Evolutionary conservation across 2,329 filamentous ascomycete genomes (phyloP).

Genomic region (Phaeosphaeria sp.): DNA sequence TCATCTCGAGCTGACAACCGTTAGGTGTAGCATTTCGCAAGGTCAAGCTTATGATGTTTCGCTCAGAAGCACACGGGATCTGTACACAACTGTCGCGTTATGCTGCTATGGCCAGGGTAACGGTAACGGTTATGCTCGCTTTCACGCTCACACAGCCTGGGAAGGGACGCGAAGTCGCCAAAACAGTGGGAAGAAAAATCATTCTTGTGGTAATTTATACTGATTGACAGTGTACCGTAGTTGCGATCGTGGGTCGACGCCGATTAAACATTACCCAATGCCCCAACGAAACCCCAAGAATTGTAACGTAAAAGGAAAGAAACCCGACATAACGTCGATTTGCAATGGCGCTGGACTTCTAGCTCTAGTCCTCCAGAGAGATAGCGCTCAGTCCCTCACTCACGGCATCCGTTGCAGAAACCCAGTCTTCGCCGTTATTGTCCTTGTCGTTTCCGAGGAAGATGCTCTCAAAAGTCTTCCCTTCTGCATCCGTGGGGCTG

Average conservation of each 20-base stretch:
- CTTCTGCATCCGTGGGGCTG: conserved; percentile 16
- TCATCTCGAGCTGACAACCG: no score
- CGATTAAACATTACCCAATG: not conserved
- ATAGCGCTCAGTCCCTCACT: conserved; percentile 8
- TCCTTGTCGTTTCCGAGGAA: conserved; percentile 23
- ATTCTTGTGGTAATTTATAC: not conserved
- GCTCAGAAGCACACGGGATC: no score
- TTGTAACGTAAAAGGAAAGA: not conserved
- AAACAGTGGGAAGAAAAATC: not conserved
- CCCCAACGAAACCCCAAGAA: not conserved
- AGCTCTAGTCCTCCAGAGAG: not conserved
- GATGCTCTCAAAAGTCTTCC: conserved; percentile 23
- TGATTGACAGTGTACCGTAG: not conserved
- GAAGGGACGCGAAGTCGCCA: no score
- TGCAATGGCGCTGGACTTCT: not conserved
- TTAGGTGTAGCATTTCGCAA: no score
- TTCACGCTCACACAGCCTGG: no score
- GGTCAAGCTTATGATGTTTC: no score
- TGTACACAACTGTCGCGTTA: no score
- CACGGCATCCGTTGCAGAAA: conserved; percentile 4
- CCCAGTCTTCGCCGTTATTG: conserved; percentile 9
- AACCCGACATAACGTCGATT: not conserved
- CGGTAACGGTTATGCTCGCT: no score
- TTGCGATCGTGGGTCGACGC: not conserved
- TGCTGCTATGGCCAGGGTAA: no score